Conservation (phyloP, 2,329 filamentous ascomycete species). For the Cytospora piceicola region DNA sequence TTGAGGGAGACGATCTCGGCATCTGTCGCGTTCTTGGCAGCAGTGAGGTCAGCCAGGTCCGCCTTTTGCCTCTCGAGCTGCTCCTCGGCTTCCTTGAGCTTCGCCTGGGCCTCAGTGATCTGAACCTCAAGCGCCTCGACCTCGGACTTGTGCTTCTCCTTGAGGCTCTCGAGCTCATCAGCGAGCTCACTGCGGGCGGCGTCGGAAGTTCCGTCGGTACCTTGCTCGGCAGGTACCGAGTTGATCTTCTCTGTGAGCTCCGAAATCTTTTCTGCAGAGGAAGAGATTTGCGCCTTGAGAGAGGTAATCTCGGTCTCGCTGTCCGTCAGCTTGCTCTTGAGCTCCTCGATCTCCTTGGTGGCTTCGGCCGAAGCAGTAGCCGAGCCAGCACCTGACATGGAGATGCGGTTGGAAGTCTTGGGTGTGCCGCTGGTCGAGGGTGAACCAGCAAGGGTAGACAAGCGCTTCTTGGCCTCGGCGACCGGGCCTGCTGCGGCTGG, state of each 20-base stretch:
- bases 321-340: constrained; percentile 62
- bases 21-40: constrained; percentile 53
- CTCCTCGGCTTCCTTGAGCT: constrained; percentile 55
- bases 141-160: constrained; percentile 54
- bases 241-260: constrained; percentile 58
- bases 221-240: constrained; percentile 41
- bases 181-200: constrained; percentile 48
- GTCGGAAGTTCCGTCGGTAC: constrained; percentile 45
- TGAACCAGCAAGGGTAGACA: constrained; percentile 54
- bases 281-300: constrained; percentile 59
- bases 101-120: constrained; percentile 53
- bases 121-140: constrained; percentile 52
- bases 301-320: constrained; percentile 62
- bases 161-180: constrained; percentile 53
- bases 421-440: constrained; percentile 43
- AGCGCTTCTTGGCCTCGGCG: constrained; percentile 59
- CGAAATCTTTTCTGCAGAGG: constrained; percentile 59
- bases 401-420: constrained; percentile 47
- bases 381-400: constrained; percentile 40
- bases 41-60: constrained; percentile 53
- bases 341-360: constrained; percentile 61
- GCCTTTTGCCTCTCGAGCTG: constrained; percentile 55
- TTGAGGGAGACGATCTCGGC: constrained; percentile 53
- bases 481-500: constrained; percentile 44
- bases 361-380: constrained; percentile 46